Evolutionary conservation across 2,329 filamentous ascomycete genomes (phyloP), one percentile per base, ranked within the genome.

Genomic region (Nemania sp.): DNA sequence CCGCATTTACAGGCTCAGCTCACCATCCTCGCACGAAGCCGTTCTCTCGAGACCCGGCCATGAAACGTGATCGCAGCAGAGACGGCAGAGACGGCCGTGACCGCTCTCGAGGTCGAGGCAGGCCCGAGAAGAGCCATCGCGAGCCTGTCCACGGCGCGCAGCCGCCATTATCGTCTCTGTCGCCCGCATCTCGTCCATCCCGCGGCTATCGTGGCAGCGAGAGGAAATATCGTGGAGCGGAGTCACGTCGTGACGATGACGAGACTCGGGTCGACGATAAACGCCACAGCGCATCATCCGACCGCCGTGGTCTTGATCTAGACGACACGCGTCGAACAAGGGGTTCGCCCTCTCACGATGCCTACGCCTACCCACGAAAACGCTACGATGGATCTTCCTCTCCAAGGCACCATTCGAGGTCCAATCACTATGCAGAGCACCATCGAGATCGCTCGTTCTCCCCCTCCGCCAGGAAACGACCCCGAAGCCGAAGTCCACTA

Each of bases 401-500:
- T 44, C 66, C 66, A 14, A 59, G 59, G 46, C 63, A 68, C 52
- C 58, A 66, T 55, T 64, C 67, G 50, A 71, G 68, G 56, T 68
- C 65, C 31, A 70, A 70, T 57, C 55, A 66, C 37, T 70, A 68
- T 49, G 70, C 70, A 44, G 70, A 68, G 50, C 70, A 59, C 45
- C 65, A 60, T 28, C 68, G 68, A 44, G 65, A 68, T 49, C 66
- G 61, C 39, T 66, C 62, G 26, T 66, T 67, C 50, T 75, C 75
- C 3, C 70, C 74, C 24, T 65, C 72, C 20, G 71, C 73, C 5
- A 58, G 70, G 30, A 78, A 78, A 61, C 70, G 76, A 45, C 68
- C 71, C 42, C 70, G 76, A 52, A 77, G 71, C 52, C 70, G 70
- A 45, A 78, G 73, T 42, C 72, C 65, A n/a, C 71, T 62, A 12